Evolutionary conservation across 2,329 filamentous ascomycete species (phyloP).

Genomic region (Gremmenia infestans): DNA sequence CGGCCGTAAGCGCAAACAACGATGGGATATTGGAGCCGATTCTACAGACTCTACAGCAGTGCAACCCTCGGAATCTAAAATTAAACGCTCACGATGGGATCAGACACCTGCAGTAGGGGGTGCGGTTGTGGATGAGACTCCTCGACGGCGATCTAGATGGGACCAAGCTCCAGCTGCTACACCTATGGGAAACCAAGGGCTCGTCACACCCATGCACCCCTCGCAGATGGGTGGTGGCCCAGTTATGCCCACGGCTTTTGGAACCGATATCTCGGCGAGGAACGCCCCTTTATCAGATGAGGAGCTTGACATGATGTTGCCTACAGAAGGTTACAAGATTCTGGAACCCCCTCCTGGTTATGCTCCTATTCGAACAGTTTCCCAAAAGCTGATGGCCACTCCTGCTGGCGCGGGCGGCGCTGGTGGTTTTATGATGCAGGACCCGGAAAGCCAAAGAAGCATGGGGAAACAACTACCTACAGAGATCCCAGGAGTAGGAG

Average conservation of each 20-base stretch:
- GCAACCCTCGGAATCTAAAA: constrained; percentile 51
- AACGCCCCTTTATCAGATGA: constrained; percentile 86
- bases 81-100: constrained; percentile 77
- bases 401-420: constrained; percentile 58
- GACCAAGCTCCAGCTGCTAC: constrained; percentile 83
- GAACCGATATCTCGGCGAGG: constrained; percentile 73
- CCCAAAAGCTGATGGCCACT: constrained; percentile 70
- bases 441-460: constrained; percentile 76
- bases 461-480: constrained; percentile 89
- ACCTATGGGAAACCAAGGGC: constrained; percentile 66
- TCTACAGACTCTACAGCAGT: constrained; percentile 45
- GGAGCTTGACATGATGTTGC: constrained; percentile 86
- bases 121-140: constrained; percentile 48
- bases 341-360: constrained; percentile 89
- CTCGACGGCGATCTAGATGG: constrained; percentile 82
- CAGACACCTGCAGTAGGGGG: constrained; percentile 62
- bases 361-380: constrained; percentile 71
- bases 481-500: constrained; percentile 92
- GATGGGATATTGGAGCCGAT: constrained; percentile 79
- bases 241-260: constrained; percentile 59
- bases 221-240: constrained; percentile 52
- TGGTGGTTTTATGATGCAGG: constrained; percentile 91
- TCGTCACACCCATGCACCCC: constrained; percentile 73
- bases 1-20: constrained; percentile 81
- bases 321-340: constrained; percentile 87